Conservation (phyloP, 2,329 filamentous ascomycete genomes). For the Tolypocladium endophyticum region DNA sequence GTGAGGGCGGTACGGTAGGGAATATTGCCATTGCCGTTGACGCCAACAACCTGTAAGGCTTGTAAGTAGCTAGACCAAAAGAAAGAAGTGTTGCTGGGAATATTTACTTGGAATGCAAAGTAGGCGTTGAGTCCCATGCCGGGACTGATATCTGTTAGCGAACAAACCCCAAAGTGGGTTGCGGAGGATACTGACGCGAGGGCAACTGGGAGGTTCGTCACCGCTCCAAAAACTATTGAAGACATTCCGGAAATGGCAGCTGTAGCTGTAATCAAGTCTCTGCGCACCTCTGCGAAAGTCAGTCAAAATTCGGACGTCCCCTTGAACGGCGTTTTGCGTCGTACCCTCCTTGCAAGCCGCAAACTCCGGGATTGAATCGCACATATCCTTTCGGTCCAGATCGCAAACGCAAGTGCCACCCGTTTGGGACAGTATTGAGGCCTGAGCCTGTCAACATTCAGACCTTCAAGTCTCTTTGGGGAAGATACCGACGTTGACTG, state of each 20-base stretch:
- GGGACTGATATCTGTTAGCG: conserved; percentile 30
- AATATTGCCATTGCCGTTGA: conserved; percentile 44
- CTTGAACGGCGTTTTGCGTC: not conserved
- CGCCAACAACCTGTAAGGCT: conserved; percentile 39
- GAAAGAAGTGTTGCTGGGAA: not conserved
- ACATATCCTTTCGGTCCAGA: conserved; percentile 29
- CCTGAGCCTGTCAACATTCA: conserved; percentile 31
- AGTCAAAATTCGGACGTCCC: not conserved
- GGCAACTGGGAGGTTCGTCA: conserved; percentile 63
- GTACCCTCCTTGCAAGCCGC: conserved; percentile 35
- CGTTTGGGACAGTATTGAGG: conserved; percentile 61
- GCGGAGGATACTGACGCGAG: conserved; percentile 18
- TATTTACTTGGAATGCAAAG: conserved; percentile 50
- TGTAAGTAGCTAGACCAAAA: not conserved
- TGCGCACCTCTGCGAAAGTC: conserved; percentile 43
- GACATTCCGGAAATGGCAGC: conserved; percentile 69
- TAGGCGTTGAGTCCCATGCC: conserved; percentile 61
- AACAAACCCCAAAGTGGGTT: not conserved
- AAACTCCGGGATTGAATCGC: conserved; percentile 35
- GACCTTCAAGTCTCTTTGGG: not conserved
- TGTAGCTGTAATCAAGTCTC: conserved; percentile 73
- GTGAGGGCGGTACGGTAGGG: conserved; percentile 51
- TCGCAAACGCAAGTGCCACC: conserved; percentile 69
- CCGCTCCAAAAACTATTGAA: conserved; percentile 66
- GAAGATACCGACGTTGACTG: conserved; percentile 45